phyloP scores from a whole-genome alignment of 2,329 filamentous ascomycete species.

The Pseudogymnoascus sp. region DNA sequence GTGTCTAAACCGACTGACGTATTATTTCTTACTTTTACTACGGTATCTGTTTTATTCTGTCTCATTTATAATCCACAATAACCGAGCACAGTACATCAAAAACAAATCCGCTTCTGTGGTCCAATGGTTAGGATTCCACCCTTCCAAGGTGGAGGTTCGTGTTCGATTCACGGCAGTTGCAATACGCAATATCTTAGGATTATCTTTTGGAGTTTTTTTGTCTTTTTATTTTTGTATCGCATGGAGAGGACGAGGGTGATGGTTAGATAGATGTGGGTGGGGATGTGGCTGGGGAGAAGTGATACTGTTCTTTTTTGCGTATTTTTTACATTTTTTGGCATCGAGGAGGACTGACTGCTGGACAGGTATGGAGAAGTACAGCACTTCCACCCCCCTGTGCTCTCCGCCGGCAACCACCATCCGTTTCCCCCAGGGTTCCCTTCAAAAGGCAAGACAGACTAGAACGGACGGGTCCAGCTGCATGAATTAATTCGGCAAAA shows the following conservation, averaged over 20 bases:
- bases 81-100: neutral
- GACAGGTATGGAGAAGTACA: neutral
- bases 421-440: neutral
- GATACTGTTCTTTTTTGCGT: neutral
- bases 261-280: too few relatives aligned
- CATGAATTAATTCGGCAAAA: neutral
- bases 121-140: constrained; percentile 14
- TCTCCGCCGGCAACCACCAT: neutral
- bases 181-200: neutral
- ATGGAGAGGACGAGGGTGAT: too few relatives aligned
- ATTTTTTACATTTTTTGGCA: neutral
- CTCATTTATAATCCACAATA: neutral
- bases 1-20: neutral
- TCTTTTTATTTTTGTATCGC: neutral
- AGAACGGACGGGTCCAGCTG: neutral
- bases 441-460: too few relatives aligned
- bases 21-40: neutral
- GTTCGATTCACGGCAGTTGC: constrained; percentile 9
- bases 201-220: neutral
- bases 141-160: constrained; percentile 9
- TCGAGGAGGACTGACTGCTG: neutral
- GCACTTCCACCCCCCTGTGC: neutral
- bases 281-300: neutral
- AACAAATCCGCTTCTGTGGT: constrained; percentile 4
- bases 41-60: neutral